phyloP scores from a whole-genome alignment of 2,329 filamentous ascomycete genomes.

The Neoscytalidium dimidiatum region DNA sequence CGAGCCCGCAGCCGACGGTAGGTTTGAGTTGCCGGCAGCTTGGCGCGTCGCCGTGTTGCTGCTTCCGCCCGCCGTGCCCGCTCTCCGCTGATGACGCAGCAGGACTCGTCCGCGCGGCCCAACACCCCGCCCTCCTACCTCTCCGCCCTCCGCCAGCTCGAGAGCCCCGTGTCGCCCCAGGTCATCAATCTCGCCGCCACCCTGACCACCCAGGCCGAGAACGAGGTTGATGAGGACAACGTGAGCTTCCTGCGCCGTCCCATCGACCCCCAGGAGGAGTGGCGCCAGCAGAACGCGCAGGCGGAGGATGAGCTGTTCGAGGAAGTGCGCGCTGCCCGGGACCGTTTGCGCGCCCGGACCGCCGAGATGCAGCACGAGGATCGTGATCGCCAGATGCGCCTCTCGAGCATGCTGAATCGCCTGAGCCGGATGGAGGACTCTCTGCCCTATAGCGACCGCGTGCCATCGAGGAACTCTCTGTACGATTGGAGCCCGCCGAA shows the following conservation, averaged over 20 bases:
- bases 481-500: conserved; percentile 62
- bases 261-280: conserved; percentile 38
- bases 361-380: conserved; percentile 38
- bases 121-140: conserved; percentile 44
- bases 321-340: conserved; percentile 19
- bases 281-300: conserved; percentile 31
- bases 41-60: conserved; percentile 15
- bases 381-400: conserved; percentile 40
- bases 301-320: conserved; percentile 22
- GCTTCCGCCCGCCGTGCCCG: conserved; percentile 12
- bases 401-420: conserved; percentile 49
- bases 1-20: conserved; percentile 26
- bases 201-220: conserved; percentile 47
- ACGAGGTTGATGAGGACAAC: conserved; percentile 52
- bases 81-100: conserved; percentile 10
- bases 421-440: conserved; percentile 47
- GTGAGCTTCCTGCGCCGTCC: conserved; percentile 52
- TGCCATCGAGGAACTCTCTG: conserved; percentile 55
- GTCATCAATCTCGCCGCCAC: conserved; percentile 53
- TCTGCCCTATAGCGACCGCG: conserved; percentile 55
- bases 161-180: conserved; percentile 46
- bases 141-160: conserved; percentile 48
- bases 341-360: conserved; percentile 23
- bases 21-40: conserved; percentile 11
- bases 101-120: conserved; percentile 22